A percentile compares a stretch with the other conserved stretches of the same genome.
Evolutionary conservation across 1,284 basidiomycete species (phyloP).

Genomic region (Papiliotrema laurentii): DNA sequence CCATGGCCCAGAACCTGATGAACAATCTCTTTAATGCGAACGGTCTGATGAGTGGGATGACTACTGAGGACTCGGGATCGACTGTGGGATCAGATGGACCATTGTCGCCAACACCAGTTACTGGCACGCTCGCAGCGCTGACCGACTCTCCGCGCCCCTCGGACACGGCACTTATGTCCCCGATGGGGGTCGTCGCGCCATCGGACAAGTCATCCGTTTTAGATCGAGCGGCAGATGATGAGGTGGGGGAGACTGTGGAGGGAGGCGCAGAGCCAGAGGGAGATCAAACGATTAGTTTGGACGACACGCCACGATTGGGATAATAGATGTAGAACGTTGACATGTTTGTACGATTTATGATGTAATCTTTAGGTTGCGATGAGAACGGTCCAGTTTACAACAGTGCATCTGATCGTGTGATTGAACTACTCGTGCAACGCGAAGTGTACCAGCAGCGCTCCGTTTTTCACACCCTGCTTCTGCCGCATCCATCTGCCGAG

Average conservation of each 20-base stretch:
- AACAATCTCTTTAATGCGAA: constrained; percentile 13
- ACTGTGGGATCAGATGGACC: too few relatives aligned
- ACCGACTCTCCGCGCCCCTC: too few relatives aligned
- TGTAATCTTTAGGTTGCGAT: too few relatives aligned
- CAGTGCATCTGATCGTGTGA: too few relatives aligned
- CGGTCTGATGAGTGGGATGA: too few relatives aligned
- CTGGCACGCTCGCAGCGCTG: too few relatives aligned
- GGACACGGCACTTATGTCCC: too few relatives aligned
- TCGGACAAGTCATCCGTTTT: too few relatives aligned
- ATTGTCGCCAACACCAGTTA: too few relatives aligned
- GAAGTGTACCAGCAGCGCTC: constrained; percentile 59
- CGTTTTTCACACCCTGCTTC: constrained; percentile 68
- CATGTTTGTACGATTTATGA: background rate
- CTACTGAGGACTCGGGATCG: too few relatives aligned
- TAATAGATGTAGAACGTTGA: background rate
- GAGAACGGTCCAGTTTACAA: too few relatives aligned
- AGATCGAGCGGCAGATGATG: background rate
- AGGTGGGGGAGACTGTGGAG: too few relatives aligned
- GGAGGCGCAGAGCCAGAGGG: background rate
- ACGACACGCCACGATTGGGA: constrained; percentile 1
- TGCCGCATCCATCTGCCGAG: constrained; percentile 81
- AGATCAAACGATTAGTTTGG: background rate
- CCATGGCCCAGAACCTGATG: constrained; percentile 32
- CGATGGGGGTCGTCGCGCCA: background rate
- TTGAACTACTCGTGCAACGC: constrained; percentile 8